Base-by-base conservation (phyloP, 352 stramenopile genomes). In the Hyaloperonospora brassicae region DNA sequence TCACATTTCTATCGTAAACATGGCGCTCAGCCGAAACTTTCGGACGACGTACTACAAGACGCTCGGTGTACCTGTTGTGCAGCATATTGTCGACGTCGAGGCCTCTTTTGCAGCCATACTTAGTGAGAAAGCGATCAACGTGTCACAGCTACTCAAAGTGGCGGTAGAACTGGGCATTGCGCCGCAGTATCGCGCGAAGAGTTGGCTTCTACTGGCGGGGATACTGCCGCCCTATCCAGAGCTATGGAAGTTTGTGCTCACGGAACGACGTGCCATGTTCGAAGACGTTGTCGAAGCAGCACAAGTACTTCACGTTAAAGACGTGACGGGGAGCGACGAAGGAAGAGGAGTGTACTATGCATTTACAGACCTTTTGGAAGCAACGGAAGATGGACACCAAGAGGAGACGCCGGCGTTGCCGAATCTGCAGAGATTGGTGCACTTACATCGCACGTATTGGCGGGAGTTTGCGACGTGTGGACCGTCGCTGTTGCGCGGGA, bases 31-130 rank as follows among this genome's bases (percentile, higher is more conserved):
- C 54, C 64, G 73, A 50, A 92, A 92, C 34, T 64, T 93, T 63
- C 79, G 79, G 40, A 88, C 77, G 62, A 89, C 79, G 36, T 93
- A 93, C 61, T 93, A 93, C 65, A 93, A 93, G 71, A 93, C 78
- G 60, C 67, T 93, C 47, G 83, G 83, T 42, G 83, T 93, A 52
- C 82, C 82, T 7, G 77, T 92, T 40, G 76, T 90, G 61, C 82
- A 87, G 64, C 76, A 87, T 56, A 86, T 90, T 59, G 79, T 88
- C 41, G 77, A 92, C 39, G 66, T 86, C 30, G 82, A 92, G 22
- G 82, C 79, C 1, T 87, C 75, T 30, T 90, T 87, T 42, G 73
- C 75, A 5, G 70, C 79, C 36, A 62, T 93, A 34, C 72, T 93
- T 14, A 59, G 61, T 2, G 76, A 89, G 40, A 55, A 49, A 21